A percentile compares a stretch with the other conserved stretches of the same genome.
Conservation (phyloP, 148 eudicot genomes). For the Simmondsia chinensis region DNA sequence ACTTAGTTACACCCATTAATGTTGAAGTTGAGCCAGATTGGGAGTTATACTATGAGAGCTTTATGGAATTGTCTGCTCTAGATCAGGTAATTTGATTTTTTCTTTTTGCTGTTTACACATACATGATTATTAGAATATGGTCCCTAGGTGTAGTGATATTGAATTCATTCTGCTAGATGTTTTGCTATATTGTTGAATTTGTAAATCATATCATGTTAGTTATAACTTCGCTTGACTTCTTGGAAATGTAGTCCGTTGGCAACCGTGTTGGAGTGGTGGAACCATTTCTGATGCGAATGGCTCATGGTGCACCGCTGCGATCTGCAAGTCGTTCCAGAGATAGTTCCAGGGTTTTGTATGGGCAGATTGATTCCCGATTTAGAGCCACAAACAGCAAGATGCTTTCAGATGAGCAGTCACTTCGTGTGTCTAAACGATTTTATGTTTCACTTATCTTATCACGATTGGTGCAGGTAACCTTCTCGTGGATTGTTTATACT, state of each 20-base stretch:
- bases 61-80: slow-evolving; percentile 70
- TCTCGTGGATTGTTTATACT: slow-evolving; percentile 1
- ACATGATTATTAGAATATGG: too few relatives aligned
- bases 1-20: slow-evolving; percentile 89
- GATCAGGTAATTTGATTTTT: slow-evolving; percentile 63
- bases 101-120: neutral
- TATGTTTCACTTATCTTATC: slow-evolving; percentile 95
- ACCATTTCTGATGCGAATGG: slow-evolving; percentile 97
- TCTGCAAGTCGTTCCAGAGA: slow-evolving; percentile 40
- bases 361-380: slow-evolving; percentile 32
- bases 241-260: slow-evolving; percentile 73
- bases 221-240: slow-evolving; percentile 5
- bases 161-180: neutral
- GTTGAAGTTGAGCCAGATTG: slow-evolving; percentile 99
- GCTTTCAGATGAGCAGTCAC: slow-evolving; percentile 75
- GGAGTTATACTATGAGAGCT: slow-evolving; percentile 91
- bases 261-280: slow-evolving; percentile 94
- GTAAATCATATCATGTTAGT: neutral
- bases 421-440: slow-evolving; percentile 82
- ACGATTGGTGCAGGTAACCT: slow-evolving; percentile 89
- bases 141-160: slow-evolving; percentile 3
- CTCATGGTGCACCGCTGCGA: slow-evolving; percentile 80
- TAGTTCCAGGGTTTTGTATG: slow-evolving; percentile 35
- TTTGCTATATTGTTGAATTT: neutral
- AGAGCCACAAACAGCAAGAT: slow-evolving; percentile 31